phyloP scores from a whole-genome alignment of 164 flowering plant genomes.

The Stephania yunnanensis region DNA sequence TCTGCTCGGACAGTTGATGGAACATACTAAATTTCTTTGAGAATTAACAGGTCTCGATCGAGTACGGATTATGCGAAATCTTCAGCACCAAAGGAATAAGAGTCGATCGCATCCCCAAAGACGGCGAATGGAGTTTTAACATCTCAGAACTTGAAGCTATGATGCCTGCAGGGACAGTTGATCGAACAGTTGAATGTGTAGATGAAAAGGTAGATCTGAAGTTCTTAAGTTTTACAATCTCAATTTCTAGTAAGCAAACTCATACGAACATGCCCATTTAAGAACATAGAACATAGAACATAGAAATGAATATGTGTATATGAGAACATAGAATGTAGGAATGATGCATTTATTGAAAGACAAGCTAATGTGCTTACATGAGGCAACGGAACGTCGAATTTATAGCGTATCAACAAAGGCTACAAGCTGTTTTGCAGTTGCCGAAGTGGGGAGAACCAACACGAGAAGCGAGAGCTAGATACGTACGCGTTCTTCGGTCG shows the following conservation, averaged over 20 bases:
- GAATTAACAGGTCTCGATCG: slow-evolving; percentile 59
- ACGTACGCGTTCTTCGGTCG: slow-evolving; percentile 35
- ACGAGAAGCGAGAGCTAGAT: slow-evolving; percentile 45
- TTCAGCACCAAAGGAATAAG: slow-evolving; percentile 53
- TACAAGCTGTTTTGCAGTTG: slow-evolving; percentile 28
- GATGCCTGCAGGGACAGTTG: slow-evolving; percentile 67
- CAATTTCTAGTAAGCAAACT: too few relatives aligned
- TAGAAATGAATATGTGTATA: too few relatives aligned
- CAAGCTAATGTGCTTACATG: neutral
- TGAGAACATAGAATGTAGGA: neutral
- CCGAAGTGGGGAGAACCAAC: slow-evolving; percentile 68
- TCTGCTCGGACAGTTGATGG: neutral
- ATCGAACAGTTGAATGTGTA: slow-evolving; percentile 37
- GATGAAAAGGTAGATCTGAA: slow-evolving; percentile 42
- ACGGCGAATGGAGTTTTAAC: slow-evolving; percentile 57
- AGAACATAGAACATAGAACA: too few relatives aligned
- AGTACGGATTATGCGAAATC: slow-evolving; percentile 80
- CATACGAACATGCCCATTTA: too few relatives aligned
- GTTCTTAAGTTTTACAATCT: neutral
- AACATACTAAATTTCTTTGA: neutral
- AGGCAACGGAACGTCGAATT: too few relatives aligned
- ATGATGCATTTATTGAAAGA: neutral
- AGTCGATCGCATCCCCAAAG: slow-evolving; percentile 40
- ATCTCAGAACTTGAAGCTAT: slow-evolving; percentile 58
- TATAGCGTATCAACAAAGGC: too few relatives aligned